phyloP scores from a whole-genome alignment of 495 filamentous ascomycete species.

The Penicillium cosmopolitanum region DNA sequence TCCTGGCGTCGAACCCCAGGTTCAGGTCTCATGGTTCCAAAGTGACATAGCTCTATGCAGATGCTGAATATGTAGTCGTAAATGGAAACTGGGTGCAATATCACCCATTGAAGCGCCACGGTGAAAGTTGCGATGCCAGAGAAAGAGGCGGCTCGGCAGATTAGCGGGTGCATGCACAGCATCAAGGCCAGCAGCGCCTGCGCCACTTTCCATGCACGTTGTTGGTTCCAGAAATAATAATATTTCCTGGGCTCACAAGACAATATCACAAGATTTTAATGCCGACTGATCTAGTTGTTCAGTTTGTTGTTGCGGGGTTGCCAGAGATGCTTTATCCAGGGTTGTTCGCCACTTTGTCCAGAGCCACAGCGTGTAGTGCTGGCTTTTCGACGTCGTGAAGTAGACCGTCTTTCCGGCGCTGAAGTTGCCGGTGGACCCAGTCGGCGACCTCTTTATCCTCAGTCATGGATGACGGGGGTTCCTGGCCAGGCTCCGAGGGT shows the following conservation, averaged over 20 bases:
- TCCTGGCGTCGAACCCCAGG: not conserved
- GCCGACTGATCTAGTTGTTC: slow-evolving; percentile 5
- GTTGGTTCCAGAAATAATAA: not conserved
- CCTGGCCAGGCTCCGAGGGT: slow-evolving; percentile 45
- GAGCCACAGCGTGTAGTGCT: slow-evolving; percentile 76
- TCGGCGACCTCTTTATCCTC: slow-evolving; percentile 79
- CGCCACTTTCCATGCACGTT: not conserved
- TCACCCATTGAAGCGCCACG: not conserved
- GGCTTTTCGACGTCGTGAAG: slow-evolving; percentile 58
- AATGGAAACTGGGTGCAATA: not conserved
- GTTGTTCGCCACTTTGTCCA: slow-evolving; percentile 60
- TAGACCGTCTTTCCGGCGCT: slow-evolving; percentile 58
- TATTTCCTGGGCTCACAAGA: not conserved
- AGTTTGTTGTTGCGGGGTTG: slow-evolving; percentile 15
- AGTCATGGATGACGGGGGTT: slow-evolving; percentile 42
- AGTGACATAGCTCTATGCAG: not conserved
- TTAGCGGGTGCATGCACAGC: not conserved
- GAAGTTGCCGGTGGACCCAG: slow-evolving; percentile 80
- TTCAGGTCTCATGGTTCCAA: slow-evolving; percentile 1
- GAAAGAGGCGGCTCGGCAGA: not conserved
- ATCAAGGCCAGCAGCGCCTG: not conserved
- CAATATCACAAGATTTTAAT: not conserved
- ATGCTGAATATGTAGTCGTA: not conserved
- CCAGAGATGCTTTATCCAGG: slow-evolving; percentile 36
- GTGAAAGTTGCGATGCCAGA: not conserved